Conservation (phyloP, 129 eudicot species). For the Dittrichia graveolens region DNA sequence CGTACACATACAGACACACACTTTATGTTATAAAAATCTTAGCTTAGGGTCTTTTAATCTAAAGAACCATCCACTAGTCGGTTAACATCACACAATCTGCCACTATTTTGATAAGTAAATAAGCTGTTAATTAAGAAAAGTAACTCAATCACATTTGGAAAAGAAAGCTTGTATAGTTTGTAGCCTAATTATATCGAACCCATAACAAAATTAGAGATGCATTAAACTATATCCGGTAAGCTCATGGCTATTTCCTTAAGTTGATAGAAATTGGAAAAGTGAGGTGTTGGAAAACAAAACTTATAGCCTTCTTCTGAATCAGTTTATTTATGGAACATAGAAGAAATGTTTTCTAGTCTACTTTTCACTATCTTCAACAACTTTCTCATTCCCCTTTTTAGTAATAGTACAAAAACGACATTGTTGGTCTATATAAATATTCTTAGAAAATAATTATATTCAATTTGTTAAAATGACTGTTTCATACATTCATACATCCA, state of each 20-base stretch:
- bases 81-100: no score
- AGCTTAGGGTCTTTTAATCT: slow-evolving; percentile 1
- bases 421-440: background rate
- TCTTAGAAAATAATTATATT: background rate
- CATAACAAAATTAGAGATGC: background rate
- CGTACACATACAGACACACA: slow-evolving; percentile 5
- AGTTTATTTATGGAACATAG: background rate
- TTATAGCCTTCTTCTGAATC: slow-evolving; percentile 5
- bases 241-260: slow-evolving; percentile 9
- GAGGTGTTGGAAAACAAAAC: background rate
- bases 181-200: slow-evolving; percentile 23
- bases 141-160: background rate
- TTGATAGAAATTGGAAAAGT: slow-evolving; percentile 1
- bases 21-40: slow-evolving; percentile 6
- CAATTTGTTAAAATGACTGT: background rate
- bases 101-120: background rate
- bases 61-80: no score
- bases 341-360: background rate
- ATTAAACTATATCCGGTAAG: slow-evolving; percentile 7
- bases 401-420: background rate
- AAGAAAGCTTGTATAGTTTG: background rate
- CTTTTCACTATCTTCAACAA: slow-evolving; percentile 24
- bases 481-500: background rate
- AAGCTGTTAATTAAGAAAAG: background rate
- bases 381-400: background rate